Conservation (phyloP, 2,329 filamentous ascomycete genomes). For the Didymosphaeria variabile region DNA sequence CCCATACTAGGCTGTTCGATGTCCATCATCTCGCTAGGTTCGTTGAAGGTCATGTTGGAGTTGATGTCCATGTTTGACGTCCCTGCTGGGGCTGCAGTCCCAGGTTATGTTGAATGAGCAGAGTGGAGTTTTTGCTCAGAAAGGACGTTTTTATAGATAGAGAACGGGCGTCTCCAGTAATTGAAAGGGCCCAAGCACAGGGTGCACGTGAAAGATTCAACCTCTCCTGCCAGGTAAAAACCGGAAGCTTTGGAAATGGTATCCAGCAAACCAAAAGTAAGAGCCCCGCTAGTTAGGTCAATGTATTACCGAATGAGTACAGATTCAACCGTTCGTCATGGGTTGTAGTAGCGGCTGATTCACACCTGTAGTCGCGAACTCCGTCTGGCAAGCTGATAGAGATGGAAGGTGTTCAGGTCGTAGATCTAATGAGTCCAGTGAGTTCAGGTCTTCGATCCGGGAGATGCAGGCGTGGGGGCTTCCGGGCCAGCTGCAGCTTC, state of each 20-base stretch:
- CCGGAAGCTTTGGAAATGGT: not conserved
- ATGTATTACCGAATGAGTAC: not conserved
- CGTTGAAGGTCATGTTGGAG: not conserved
- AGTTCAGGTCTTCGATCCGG: not conserved
- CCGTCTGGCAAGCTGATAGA: not conserved
- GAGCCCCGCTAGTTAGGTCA: not conserved
- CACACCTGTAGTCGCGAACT: no score
- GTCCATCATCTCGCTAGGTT: not conserved
- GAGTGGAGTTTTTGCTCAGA: not conserved
- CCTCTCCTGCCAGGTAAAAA: not conserved
- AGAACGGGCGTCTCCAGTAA: not conserved
- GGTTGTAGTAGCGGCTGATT: no score
- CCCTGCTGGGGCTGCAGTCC: not conserved
- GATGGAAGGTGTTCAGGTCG: not conserved
- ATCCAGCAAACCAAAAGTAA: not conserved
- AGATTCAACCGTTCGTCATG: not conserved
- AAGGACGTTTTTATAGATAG: not conserved
- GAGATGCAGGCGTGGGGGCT: conserved; percentile 2
- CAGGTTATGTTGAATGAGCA: not conserved
- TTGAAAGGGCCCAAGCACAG: not conserved
- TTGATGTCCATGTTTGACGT: not conserved
- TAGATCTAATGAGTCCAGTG: not conserved
- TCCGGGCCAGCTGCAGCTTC: conserved; percentile 19
- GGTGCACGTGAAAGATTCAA: not conserved
- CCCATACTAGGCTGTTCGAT: not conserved